phyloP scores from a whole-genome alignment of 768 basidiomycete species.

The Tulasnella sp. region DNA sequence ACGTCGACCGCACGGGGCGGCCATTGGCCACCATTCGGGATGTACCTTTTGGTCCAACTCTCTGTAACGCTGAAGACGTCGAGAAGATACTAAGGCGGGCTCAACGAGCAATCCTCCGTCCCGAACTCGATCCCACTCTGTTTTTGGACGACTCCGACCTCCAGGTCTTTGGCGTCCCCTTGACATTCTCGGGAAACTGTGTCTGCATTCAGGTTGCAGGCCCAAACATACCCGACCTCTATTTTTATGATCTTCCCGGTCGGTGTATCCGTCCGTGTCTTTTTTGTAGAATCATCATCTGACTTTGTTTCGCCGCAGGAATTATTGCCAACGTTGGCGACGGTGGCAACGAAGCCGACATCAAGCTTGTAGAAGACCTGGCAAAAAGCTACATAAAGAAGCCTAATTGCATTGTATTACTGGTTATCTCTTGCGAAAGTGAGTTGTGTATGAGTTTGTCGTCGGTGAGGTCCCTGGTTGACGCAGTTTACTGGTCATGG shows the following conservation, averaged over 20 bases:
- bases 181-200: conserved; percentile 50
- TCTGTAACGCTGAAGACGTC: conserved; percentile 36
- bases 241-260: conserved; percentile 38
- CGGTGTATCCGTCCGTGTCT: conserved; percentile 18
- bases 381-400: conserved; percentile 24
- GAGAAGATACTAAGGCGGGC: conserved; percentile 57
- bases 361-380: conserved; percentile 22
- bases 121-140: conserved; percentile 7
- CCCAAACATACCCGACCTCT: conserved; percentile 41
- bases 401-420: conserved; percentile 24
- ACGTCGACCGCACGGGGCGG: conserved; percentile 33
- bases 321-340: conserved; percentile 29
- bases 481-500: conserved; percentile 33
- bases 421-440: conserved; percentile 31
- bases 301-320: not conserved
- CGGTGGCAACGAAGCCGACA: conserved; percentile 27
- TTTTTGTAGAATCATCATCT: too few relatives aligned
- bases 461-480: not conserved
- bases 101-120: conserved; percentile 52
- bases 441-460: not conserved
- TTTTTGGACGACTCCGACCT: conserved; percentile 23
- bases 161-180: not conserved
- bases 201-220: conserved; percentile 49
- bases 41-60: conserved; percentile 28
- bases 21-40: conserved; percentile 27